Base-by-base conservation (phyloP, 1,284 basidiomycete species). In the Papiliotrema fonsecae region DNA sequence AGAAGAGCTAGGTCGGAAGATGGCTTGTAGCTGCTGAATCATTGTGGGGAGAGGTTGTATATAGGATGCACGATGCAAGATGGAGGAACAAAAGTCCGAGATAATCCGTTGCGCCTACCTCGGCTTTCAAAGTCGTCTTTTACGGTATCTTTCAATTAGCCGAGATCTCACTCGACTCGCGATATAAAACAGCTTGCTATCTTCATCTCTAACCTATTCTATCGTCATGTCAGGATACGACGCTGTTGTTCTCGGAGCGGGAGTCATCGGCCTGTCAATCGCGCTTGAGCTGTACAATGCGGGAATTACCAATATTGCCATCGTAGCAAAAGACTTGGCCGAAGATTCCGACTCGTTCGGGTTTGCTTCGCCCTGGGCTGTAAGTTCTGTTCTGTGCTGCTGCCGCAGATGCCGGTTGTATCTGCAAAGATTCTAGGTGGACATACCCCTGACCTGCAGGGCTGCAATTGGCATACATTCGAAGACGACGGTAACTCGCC, bases 301-400 rank as follows among this genome's bases (percentile, higher is more conserved):
- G 26, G 77, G 77, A 19, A n/a, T n/a, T n/a, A 78, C 79, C 68
- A 75, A 70, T 38, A 76, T 86, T 22, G 81, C 78, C 3, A 66
- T 86, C 38, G 73, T 85, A 14, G 85, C 83, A 0, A 76, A 82
- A 44, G 85, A 87, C 57, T 72, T 85, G 53, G 83, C 85, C 0
- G 76, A 80, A 41, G 84, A 86, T 64, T 61, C 77, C 16, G 70
- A 75, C 43, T 81, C 79, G 7, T 78, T 80, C 42, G 78, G 75
- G 1, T 86, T 84, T 66, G 79, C 84, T 0, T 81, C 78, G 54
- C 85, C 85, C 1, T 87, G 86, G 80, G 84, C 85, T 32, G 80
- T 75, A 40, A 51, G 60, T 57, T 18, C 39, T 10, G 9, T 19
- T 26, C 13, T 41, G 26, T 22, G 6, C 27, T 30, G 16, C 22